Evolutionary conservation across 495 filamentous ascomycete genomes (phyloP), one percentile per base, ranked within the genome.

Genomic region (Lasiosphaeria miniovina): DNA sequence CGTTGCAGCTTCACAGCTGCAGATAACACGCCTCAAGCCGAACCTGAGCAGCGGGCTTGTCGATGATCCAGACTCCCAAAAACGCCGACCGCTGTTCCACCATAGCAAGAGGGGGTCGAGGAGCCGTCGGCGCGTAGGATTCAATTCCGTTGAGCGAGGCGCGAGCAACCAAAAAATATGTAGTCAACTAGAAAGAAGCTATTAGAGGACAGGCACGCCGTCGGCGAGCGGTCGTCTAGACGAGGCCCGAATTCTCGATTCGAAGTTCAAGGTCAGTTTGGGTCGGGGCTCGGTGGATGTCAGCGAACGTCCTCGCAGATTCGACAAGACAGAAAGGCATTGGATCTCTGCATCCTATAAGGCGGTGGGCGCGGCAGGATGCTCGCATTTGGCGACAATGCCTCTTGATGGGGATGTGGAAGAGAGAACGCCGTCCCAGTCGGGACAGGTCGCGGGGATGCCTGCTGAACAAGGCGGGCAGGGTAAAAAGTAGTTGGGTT

Each of bases 301-400:
- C 45, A 51, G 40, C 12, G 51, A n/a, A 31, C 10, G 55, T 50
- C 49, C 38, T 58, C 48, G 11, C 35, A 43, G 36, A 46, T 32
- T 15, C 52, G 35, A 49, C 49, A 45, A 35, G 43, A 54, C 59
- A 32, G 45, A n/a, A 10, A 4, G 59, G 46, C 34, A 34, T 36
- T 31, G 53, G 36, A 31, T 55, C 36, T 52, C 35, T 40, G 59
- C 59, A 56, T 61, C 53, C 17, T 56, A n/a, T 43, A 31, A 17
- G 7, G 9, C 46, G 46, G 38, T 12, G 38, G 12, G 38, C 38
- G 8, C 12, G 38, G 38, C 8, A 1, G 12, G 38, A 41, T 41
- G 38, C 38, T 41, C 38, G 38, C 38, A 41, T 8, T 7, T 12
- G 8, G 12, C 7, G 8, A 41, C 8, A 7, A 12, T 7, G 7